Base-by-base conservation (phyloP, 2,329 filamentous ascomycete genomes). In the Trichoderma atrobrunneum region DNA sequence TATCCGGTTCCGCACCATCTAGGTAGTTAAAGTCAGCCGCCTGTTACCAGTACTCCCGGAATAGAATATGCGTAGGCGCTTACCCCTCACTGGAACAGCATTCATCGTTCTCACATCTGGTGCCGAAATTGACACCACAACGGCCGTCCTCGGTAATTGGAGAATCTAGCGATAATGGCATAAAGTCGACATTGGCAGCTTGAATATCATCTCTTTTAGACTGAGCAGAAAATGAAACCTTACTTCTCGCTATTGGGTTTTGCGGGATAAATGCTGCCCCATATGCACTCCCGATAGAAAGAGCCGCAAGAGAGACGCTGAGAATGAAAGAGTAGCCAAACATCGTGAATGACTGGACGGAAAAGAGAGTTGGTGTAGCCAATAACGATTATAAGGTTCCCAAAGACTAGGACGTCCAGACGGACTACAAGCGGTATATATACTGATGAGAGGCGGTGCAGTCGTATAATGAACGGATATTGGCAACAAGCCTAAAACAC, bases 1-100 rank as follows among this genome's bases (percentile, higher is more conserved):
- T 78, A 78, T 5, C 82, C 84, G n/a, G 78, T 83, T 64, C 88
- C 88, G 74, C 88, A 90, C 83, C 86, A 89, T 57, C 85, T 87
- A 18, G 7, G 8, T 87, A 16, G 8, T 16, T 34, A 2, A 28
- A 24, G 12, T 39, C 32, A 32, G 39, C 39, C 6, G 7, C 36
- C 30, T 36, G 16, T 21, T 21, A 34, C 18, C 2, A 32, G 7
- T 16, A 3, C 16, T 1, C 11, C 14, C 32, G n/a, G 32, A n/a
- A 8, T 24, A 16, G n/a, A 51, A 43, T 1, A 14, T 16, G 2
- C 3, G 3, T 4, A 76, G 16, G 7, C 39, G 7, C 78, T 75
- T 76, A 84, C 83, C 83, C 83, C 61, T 81, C 79, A n/a, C 78
- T 79, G 11, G 83, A 85, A 73, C 84, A 85, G 68, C 84, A 85